Conservation (phyloP, 345 rosid species). For the Odontarrhena argentea region DNA sequence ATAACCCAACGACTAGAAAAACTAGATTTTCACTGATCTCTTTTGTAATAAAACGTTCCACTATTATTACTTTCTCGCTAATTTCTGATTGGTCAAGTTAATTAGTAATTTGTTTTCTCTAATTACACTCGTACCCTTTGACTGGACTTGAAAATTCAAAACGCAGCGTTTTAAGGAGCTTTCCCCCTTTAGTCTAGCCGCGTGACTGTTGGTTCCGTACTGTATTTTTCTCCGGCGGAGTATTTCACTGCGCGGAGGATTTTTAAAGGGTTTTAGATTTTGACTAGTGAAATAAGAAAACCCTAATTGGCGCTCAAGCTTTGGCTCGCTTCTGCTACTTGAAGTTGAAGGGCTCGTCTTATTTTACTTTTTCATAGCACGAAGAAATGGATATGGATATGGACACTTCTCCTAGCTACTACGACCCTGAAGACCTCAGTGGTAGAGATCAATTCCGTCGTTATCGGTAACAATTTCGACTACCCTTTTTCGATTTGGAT, state of each 20-base stretch:
- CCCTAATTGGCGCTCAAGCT: slow-evolving; percentile 29
- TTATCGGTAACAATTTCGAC: slow-evolving; percentile 59
- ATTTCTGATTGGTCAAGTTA: no score
- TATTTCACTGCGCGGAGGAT: slow-evolving; percentile 22
- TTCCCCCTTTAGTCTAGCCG: not conserved
- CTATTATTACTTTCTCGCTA: not conserved
- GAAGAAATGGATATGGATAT: slow-evolving; percentile 67
- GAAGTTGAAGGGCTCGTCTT: slow-evolving; percentile 9
- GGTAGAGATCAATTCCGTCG: slow-evolving; percentile 84
- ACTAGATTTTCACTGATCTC: not conserved
- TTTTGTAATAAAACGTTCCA: not conserved
- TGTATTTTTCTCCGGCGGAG: slow-evolving; percentile 20
- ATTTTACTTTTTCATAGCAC: not conserved
- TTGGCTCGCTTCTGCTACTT: slow-evolving; percentile 24
- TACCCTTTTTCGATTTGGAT: not conserved
- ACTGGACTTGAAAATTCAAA: not conserved
- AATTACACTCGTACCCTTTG: slow-evolving; percentile 25
- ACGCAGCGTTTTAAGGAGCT: slow-evolving; percentile 32
- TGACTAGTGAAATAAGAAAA: not conserved
- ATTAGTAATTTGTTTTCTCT: not conserved
- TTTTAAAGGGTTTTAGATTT: slow-evolving; percentile 33
- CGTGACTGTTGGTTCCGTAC: not conserved
- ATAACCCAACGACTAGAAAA: slow-evolving; percentile 31
- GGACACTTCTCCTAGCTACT: slow-evolving; percentile 73
- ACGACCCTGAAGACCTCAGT: slow-evolving; percentile 71